Conservation (phyloP, 2,329 filamentous ascomycete species). For the Hirsutella minnesotensis region DNA sequence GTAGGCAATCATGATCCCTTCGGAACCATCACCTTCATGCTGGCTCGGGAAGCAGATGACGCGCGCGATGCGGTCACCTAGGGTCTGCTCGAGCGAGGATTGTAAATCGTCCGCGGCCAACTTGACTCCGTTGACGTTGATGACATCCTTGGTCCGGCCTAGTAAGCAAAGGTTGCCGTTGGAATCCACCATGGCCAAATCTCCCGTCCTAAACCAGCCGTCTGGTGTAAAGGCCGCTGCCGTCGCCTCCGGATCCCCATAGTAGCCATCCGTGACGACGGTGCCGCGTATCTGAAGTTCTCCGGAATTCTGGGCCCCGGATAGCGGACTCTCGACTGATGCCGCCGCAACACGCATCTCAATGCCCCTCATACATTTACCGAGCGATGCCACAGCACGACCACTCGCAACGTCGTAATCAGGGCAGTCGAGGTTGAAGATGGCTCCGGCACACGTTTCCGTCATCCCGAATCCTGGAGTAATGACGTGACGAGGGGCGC, state of each 20-base stretch:
- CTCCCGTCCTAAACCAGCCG: constrained; percentile 31
- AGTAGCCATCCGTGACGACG: constrained; percentile 54
- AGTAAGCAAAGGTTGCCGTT: constrained; percentile 21
- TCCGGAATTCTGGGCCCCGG: constrained; percentile 20
- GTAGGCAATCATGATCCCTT: constrained; percentile 27
- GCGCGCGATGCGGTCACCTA: constrained; percentile 1
- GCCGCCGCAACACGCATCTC: constrained; percentile 24
- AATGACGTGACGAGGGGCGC: constrained; percentile 21
- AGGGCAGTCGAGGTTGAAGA: constrained; percentile 30
- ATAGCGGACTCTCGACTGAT: not conserved
- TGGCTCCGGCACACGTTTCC: constrained; percentile 38
- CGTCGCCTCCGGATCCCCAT: constrained; percentile 45
- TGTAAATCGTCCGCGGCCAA: constrained; percentile 25
- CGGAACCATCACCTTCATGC: constrained; percentile 13
- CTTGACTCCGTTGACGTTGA: constrained; percentile 37
- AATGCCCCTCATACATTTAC: constrained; percentile 23
- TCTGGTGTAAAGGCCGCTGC: constrained; percentile 39
- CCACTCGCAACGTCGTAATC: constrained; percentile 13
- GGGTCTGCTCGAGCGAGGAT: constrained; percentile 21
- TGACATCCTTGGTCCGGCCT: constrained; percentile 27
- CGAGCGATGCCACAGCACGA: constrained; percentile 27
- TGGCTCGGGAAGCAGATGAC: constrained; percentile 24
- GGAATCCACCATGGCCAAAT: constrained; percentile 21
- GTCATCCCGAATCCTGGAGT: constrained; percentile 36
- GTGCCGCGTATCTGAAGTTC: constrained; percentile 47